Percentiles rank a stretch among this genome's conserved stretches.
Conservation (phyloP, 805 yeast genomes). For the Wickerhamomyces strasburgensis region DNA sequence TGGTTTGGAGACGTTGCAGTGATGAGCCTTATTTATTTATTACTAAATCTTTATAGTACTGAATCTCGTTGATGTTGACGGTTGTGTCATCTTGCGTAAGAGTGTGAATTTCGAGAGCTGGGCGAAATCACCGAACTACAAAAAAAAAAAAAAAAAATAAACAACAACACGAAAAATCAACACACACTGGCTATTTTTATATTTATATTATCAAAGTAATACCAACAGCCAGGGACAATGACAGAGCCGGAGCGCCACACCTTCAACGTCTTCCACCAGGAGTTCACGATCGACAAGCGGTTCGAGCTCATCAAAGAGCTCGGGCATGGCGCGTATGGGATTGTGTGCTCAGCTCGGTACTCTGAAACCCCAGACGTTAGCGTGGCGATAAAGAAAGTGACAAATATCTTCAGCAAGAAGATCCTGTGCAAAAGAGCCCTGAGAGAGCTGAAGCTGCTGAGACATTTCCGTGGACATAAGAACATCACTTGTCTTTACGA, state of each 20-base stretch:
- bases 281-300: constrained; percentile 83
- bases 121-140: no score
- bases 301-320: constrained; percentile 87
- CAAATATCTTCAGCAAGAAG: constrained; percentile 88
- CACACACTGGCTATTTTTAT: no score
- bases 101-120: no score
- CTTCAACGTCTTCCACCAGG: constrained; percentile 78
- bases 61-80: no score
- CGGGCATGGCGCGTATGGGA: constrained; percentile 98
- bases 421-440: constrained; percentile 88
- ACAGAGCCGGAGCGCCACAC: constrained; percentile 37
- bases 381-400: constrained; percentile 94
- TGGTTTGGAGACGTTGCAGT: constrained; percentile 28
- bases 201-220: no score
- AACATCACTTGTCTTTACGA: constrained; percentile 94
- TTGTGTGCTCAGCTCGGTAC: constrained; percentile 91
- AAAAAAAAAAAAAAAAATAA: no score
- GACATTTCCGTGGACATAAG: constrained; percentile 94
- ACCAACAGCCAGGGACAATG: no score
- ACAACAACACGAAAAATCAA: no score
- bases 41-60: no score
- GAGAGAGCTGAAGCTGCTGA: constrained; percentile 81
- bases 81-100: no score
- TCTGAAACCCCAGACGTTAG: constrained; percentile 66
- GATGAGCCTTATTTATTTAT: no score